Evolutionary conservation across 2,329 filamentous ascomycete genomes (phyloP).

Genomic region (Gnomoniopsis smithogilvyi): DNA sequence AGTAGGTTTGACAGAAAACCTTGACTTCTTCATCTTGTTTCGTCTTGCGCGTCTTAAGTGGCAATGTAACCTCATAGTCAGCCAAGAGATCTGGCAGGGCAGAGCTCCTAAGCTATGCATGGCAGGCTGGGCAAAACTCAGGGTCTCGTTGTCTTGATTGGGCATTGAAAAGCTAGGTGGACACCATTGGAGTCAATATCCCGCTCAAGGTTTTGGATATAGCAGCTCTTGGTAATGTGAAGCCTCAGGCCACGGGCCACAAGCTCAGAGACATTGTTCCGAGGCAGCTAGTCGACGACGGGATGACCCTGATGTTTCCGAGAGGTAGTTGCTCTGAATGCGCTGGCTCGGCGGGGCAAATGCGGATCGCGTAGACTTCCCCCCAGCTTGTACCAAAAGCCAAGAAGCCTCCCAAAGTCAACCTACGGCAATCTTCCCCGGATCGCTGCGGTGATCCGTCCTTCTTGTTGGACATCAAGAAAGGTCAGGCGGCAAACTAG

Average conservation of each 20-base stretch:
- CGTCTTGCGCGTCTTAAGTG: neutral
- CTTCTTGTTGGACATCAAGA: neutral
- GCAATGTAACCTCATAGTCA: neutral
- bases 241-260: too few relatives aligned
- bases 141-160: too few relatives aligned
- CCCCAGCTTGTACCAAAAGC: too few relatives aligned
- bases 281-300: neutral
- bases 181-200: too few relatives aligned
- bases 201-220: too few relatives aligned
- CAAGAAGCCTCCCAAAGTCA: neutral
- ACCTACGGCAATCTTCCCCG: neutral
- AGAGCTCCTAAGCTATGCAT: neutral
- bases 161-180: too few relatives aligned
- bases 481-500: neutral
- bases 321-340: neutral
- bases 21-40: neutral
- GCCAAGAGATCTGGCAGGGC: neutral
- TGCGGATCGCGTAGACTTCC: too few relatives aligned
- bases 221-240: neutral
- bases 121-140: too few relatives aligned
- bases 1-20: too few relatives aligned
- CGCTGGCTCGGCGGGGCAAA: neutral
- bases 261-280: neutral
- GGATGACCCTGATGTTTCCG: neutral
- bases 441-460: neutral